Conservation (phyloP, 2,329 filamentous ascomycete genomes). For the Fusarium sp. region DNA sequence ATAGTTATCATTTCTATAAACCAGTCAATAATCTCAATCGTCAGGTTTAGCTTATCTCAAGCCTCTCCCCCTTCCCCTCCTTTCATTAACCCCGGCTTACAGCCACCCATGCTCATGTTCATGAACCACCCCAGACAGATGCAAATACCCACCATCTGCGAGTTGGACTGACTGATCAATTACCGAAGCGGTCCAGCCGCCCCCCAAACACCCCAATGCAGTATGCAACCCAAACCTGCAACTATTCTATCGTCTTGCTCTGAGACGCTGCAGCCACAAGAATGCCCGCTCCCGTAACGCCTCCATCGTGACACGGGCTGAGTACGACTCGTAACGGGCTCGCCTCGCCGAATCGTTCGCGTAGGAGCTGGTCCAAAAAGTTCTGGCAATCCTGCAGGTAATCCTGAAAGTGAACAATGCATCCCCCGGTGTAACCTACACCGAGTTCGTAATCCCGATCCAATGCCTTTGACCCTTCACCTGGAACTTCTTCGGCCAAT, state of each 20-base stretch:
- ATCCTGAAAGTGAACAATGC: conserved; percentile 81
- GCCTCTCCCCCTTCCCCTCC: conserved; percentile 12
- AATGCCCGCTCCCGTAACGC: conserved; percentile 70
- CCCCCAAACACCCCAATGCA: conserved; percentile 14
- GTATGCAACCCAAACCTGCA: conserved; percentile 26
- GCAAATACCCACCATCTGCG: conserved; percentile 19
- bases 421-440: conserved; percentile 83
- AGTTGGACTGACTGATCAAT: conserved; percentile 25
- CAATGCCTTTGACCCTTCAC: conserved; percentile 37
- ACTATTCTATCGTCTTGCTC: conserved; percentile 50
- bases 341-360: conserved; percentile 40
- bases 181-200: conserved; percentile 38
- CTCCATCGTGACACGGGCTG: conserved; percentile 69
- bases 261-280: conserved; percentile 59
- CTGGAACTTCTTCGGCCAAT: conserved; percentile 73
- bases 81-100: conserved; percentile 22
- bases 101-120: conserved; percentile 11
- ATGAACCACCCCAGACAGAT: conserved; percentile 15
- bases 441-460: conserved; percentile 66
- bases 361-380: conserved; percentile 69
- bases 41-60: conserved; percentile 11
- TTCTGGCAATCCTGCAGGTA: conserved; percentile 76
- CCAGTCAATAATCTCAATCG: conserved; percentile 2
- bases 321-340: conserved; percentile 59
- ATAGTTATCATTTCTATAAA: conserved; percentile 28